Base-by-base conservation (phyloP, 805 yeast genomes). In the Candida ipomoeae region DNA sequence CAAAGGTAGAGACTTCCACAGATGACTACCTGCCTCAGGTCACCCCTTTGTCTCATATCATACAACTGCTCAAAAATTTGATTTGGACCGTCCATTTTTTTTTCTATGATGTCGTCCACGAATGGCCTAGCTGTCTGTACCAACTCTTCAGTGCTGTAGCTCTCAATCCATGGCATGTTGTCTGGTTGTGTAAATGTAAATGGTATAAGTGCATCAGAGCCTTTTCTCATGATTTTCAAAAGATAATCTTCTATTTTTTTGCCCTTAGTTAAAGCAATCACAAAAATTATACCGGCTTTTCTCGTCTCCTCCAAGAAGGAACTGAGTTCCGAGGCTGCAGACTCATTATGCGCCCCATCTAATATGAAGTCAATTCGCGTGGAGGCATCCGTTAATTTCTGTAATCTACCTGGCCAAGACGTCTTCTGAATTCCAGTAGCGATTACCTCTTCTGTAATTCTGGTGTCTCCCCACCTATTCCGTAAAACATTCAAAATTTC, bases 261-360 rank as follows among this genome's bases (percentile, higher is more conserved):
- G 0, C 96, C 94, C 39, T 75, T 68, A 1, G 97, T 87, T 38
- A 90, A 78, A 0, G 89, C 96, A 40, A 89, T 65, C 0, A 92
- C 74, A 65, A 85, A 89, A 0, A 80, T 71, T 2, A 82, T 54
- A 55, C 78, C 68, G 54, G 54, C 56, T 5, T 61, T 57, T 40
- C 60, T 37, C 61, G 52, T 1, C 50, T 40, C 14, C 48, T 33
- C 65, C 1, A 90, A 66, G 62, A 74, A 89, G 37, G 74, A 74
- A 0, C 77, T 78, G 31, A 94, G 70, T 59, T 86, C 89, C n/a
- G 69, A 66, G 0, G 97, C 94, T 0, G 97, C 96, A 52, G 84
- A 82, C 5, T 81, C 83, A 63, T 94, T 94, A 64, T 94, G 98
- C 0, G 98, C 97, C 2, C 98, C 98, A 68, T 92, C 98, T 2